Evolutionary conservation across 2,329 filamentous ascomycete genomes (phyloP).

Genomic region (Macrophomina tecta): DNA sequence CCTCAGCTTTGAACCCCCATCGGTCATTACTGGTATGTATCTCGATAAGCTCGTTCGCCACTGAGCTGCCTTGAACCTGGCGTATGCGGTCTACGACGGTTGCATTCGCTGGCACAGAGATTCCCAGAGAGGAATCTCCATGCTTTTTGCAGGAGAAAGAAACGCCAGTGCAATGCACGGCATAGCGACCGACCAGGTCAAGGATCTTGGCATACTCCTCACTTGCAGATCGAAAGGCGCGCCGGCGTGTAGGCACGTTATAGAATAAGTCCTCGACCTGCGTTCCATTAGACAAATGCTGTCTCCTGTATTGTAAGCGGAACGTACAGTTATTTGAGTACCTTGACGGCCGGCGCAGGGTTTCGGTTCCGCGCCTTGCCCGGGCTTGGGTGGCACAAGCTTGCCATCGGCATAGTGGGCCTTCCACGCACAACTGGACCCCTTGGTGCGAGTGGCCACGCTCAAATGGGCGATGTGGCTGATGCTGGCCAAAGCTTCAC

Average conservation of each 20-base stretch:
- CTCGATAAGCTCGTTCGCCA: constrained; percentile 86
- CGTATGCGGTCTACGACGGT: constrained; percentile 82
- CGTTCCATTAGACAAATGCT: constrained; percentile 27
- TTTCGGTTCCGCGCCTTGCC: constrained; percentile 84
- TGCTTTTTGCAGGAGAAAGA: constrained; percentile 97
- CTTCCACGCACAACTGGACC: constrained; percentile 87
- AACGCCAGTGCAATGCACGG: constrained; percentile 88
- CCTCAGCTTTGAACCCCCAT: constrained; percentile 83
- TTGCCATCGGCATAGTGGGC: constrained; percentile 86
- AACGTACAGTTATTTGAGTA: constrained; percentile 83
- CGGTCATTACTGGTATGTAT: constrained; percentile 74
- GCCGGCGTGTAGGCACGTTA: constrained; percentile 86
- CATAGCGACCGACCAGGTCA: constrained; percentile 91
- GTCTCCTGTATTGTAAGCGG: background rate
- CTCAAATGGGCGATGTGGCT: constrained; percentile 97
- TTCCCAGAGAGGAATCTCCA: constrained; percentile 81
- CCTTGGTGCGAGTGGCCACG: constrained; percentile 90
- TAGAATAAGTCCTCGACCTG: constrained; percentile 94
- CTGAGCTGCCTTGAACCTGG: constrained; percentile 81
- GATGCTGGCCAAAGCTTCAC: constrained; percentile 95
- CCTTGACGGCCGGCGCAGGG: constrained; percentile 85
- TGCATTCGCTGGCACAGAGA: constrained; percentile 78
- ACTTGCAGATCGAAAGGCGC: constrained; percentile 86
- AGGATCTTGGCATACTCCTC: constrained; percentile 99
- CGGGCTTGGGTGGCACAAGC: constrained; percentile 82